These are phyloP conservation scores for Podospora anserina DNA, from an alignment of 495 filamentous ascomycete species.

Conservation along the genomic window DNA sequence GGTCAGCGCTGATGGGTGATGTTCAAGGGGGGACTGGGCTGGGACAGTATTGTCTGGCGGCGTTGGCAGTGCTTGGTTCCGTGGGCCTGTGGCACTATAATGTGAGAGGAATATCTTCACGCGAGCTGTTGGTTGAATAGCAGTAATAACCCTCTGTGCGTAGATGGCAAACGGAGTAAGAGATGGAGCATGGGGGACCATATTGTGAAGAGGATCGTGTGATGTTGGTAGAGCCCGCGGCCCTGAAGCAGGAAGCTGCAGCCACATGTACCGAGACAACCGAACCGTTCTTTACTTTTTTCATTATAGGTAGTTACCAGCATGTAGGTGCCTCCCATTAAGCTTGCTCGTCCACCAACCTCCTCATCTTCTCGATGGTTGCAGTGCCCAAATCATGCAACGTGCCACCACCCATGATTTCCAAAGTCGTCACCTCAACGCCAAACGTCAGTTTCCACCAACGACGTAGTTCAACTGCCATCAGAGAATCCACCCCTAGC, in stretches of 20 bases:
- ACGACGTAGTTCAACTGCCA: slow-evolving; percentile 44
- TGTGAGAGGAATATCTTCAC: not conserved
- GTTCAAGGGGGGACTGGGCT: slow-evolving; percentile 16
- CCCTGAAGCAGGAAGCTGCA: no score
- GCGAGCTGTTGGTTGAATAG: no score
- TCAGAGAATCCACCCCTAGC: slow-evolving; percentile 47
- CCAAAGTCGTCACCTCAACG: not conserved
- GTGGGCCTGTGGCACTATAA: not conserved
- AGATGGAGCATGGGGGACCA: no score
- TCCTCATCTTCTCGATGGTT: not conserved
- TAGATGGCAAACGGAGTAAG: no score
- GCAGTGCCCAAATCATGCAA: not conserved
- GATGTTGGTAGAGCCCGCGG: no score
- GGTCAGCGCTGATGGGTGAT: slow-evolving; percentile 8
- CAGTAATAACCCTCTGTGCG: no score
- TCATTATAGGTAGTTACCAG: no score
- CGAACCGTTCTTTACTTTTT: no score
- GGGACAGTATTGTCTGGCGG: slow-evolving; percentile 17
- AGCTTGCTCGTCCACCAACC: not conserved
- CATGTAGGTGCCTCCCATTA: no score
- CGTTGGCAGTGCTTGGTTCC: not conserved
- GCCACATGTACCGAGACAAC: no score
- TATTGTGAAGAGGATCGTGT: no score
- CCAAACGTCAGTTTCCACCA: slow-evolving; percentile 2
- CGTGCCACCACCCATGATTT: slow-evolving; percentile 1